These are phyloP conservation scores for Sporothrix brunneoviolacea DNA, from an alignment of 2,329 filamentous ascomycete genomes.

Conservation along the genomic window DNA sequence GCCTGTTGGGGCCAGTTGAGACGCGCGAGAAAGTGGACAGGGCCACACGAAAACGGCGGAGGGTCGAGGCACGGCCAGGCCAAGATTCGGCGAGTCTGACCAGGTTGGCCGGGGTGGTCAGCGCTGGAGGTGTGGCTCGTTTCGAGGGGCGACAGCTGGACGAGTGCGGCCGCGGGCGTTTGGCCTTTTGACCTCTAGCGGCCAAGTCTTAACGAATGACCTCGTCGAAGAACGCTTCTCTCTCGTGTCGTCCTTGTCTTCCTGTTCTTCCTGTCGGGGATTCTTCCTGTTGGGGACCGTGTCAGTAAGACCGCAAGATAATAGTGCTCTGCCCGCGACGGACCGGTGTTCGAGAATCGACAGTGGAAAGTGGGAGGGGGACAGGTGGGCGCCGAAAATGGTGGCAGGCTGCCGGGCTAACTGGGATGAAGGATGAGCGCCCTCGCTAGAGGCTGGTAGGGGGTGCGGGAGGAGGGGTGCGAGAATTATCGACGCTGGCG, in stretches of 20 bases:
- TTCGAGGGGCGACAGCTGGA: slow-evolving; percentile 2
- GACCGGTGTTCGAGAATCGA: slow-evolving; percentile 4
- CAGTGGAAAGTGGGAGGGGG: slow-evolving; percentile 4
- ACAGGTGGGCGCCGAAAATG: neutral
- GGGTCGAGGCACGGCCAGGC: slow-evolving; percentile 4
- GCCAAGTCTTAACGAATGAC: neutral
- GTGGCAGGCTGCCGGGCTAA: slow-evolving; percentile 1
- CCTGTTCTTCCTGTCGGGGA: no score
- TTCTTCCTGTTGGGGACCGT: neutral
- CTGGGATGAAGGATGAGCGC: slow-evolving; percentile 6
- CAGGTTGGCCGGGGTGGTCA: slow-evolving; percentile 1
- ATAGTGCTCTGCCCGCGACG: slow-evolving; percentile 1
- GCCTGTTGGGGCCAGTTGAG: slow-evolving; percentile 4
- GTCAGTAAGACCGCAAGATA: neutral
- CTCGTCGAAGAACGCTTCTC: neutral
- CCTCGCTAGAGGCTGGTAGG: neutral
- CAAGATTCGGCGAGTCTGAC: neutral
- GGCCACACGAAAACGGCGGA: slow-evolving; percentile 4
- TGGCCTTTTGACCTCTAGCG: no score
- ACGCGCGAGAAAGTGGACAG: slow-evolving; percentile 2
- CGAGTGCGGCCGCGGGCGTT: neutral
- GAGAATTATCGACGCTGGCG: neutral
- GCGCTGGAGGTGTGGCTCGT: neutral
- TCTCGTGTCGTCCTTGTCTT: no score
- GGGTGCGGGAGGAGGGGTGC: neutral